Conservation (phyloP, 2,329 filamentous ascomycete genomes). For the Acrocalymma vagum region DNA sequence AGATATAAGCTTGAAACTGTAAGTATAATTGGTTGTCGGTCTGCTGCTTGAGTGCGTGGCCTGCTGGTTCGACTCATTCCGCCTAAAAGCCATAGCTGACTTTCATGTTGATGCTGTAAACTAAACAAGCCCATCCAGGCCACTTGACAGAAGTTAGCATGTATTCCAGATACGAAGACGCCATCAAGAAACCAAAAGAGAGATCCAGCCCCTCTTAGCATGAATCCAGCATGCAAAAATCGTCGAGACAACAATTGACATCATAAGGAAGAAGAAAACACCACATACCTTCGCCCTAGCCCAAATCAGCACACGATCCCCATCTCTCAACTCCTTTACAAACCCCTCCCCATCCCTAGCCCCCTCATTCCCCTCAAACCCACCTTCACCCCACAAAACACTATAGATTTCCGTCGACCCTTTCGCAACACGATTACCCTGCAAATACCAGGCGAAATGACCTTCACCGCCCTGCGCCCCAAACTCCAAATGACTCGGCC, state of each 20-base stretch:
- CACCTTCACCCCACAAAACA: slow-evolving; percentile 27
- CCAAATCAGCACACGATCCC: slow-evolving; percentile 40
- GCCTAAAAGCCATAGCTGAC: slow-evolving; percentile 30
- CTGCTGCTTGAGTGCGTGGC: too few relatives aligned
- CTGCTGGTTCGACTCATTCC: too few relatives aligned
- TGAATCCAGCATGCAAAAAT: too few relatives aligned
- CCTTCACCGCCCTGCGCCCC: slow-evolving; percentile 34
- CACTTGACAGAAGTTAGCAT: slow-evolving; percentile 26
- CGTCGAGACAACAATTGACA: too few relatives aligned
- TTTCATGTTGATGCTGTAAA: slow-evolving; percentile 26
- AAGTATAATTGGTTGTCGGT: too few relatives aligned
- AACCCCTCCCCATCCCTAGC: slow-evolving; percentile 37
- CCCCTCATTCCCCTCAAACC: slow-evolving; percentile 27
- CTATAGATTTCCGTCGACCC: slow-evolving; percentile 14
- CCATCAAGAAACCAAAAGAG: neutral
- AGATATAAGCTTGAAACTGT: too few relatives aligned
- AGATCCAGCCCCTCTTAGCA: too few relatives aligned
- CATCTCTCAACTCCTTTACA: slow-evolving; percentile 29
- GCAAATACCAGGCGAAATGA: slow-evolving; percentile 40
- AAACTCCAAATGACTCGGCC: slow-evolving; percentile 22
- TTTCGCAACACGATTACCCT: slow-evolving; percentile 38
- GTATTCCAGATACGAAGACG: slow-evolving; percentile 1
- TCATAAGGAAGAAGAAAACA: neutral
- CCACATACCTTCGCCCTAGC: slow-evolving; percentile 41
- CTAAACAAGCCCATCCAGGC: slow-evolving; percentile 38